Evolutionary conservation across 306 rosid genomes (phyloP), one percentile per base, ranked within the genome.

Genomic region (Prunus padus): DNA sequence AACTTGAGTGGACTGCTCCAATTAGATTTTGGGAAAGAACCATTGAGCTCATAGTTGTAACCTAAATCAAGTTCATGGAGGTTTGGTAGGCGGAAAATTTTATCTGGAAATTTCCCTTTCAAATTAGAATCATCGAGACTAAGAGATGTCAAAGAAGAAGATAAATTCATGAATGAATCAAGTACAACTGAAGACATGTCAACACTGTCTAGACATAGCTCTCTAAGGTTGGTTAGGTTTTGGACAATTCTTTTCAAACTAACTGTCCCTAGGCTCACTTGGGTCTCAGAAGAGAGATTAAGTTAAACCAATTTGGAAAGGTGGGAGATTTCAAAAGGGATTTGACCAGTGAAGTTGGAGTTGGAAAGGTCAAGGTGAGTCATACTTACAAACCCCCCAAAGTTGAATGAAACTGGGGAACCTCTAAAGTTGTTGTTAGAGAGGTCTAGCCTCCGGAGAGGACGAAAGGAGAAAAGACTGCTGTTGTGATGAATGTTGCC

Each of bases 51-150:
- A 0, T 2, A 0, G 30, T 49, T 69, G 2, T 2, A 0, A 16
- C 11, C 0, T 5, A 60, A 40, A 2, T 11, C 1, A 3, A 78
- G 76, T 15, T 0, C 1, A 8, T 40, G 71, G 15, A 78, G 56
- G 7, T 51, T 71, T n/a, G 65, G 47, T 10, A 71, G 18, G 13
- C 50, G 25, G 28, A 52, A 76, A 7, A 66, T 3, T 8, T 25
- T 37, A 7, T 10, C 37, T 9, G 80, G 67, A 22, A 76, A 25
- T 22, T 56, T 44, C 1, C 68, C 68, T 2, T 2, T 16, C 71
- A 75, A 64, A 0, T 0, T 0, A 47, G 23, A 52, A 1, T 0
- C 0, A 14, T 0, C 0, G 1, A 76, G 72, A 0, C 19, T 2
- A n/a, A 75, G 69, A 10, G 2, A 15, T 0, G 57, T 56, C 19